Evolutionary conservation across 192 early-diverging fungal species (phyloP).

Genomic region (Entomortierella lignicola): DNA sequence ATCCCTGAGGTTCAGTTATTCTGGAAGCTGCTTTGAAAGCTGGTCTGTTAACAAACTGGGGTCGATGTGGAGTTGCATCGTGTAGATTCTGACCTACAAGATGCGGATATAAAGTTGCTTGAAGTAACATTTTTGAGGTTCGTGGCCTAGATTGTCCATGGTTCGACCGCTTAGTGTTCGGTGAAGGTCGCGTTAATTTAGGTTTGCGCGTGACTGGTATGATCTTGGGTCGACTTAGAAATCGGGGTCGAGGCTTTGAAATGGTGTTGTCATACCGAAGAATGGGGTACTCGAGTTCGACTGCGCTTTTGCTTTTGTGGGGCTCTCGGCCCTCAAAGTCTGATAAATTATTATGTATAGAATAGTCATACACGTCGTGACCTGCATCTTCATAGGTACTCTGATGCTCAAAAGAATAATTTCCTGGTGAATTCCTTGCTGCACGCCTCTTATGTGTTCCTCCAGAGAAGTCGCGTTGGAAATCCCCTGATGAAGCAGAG

Average conservation of each 20-base stretch:
- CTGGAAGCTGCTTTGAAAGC: slow-evolving; percentile 1
- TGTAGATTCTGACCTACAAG: background rate
- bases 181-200: background rate
- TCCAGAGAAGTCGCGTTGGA: background rate
- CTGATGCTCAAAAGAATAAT: background rate
- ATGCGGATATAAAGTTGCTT: slow-evolving; percentile 8
- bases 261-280: background rate
- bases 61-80: background rate
- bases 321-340: background rate
- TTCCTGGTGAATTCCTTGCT: background rate
- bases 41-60: slow-evolving; percentile 33
- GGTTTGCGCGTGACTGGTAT: background rate
- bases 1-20: background rate
- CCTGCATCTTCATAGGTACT: background rate
- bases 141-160: background rate
- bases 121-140: background rate
- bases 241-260: background rate
- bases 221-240: background rate
- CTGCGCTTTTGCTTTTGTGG: background rate
- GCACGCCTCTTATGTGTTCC: background rate
- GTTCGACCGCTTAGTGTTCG: background rate
- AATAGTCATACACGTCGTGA: background rate
- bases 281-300: background rate
- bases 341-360: background rate
- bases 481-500: background rate